Base-by-base conservation (phyloP, 2,329 filamentous ascomycete species). In the Colletotrichum lini region DNA sequence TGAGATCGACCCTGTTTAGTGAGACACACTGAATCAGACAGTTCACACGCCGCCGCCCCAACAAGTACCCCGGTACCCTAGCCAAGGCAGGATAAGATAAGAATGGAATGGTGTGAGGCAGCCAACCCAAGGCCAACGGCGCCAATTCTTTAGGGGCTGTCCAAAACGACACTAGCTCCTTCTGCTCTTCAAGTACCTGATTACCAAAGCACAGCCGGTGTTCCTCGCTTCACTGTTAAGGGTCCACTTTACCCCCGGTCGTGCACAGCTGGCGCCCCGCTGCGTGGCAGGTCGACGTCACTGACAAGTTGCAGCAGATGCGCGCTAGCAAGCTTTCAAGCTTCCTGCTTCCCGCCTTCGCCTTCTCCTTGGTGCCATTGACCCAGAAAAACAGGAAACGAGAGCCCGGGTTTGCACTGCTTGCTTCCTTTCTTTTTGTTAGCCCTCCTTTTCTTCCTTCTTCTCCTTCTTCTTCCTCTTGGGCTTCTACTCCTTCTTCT, bases 271-370 rank as follows among this genome's bases (percentile, higher is more conserved):
- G 21, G 16, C 35, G 45, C 62, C 66, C 56, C 56, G 64, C 68
- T 67, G 64, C 30, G 8, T 30, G 30, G 30, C 16, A n/a, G 23
- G 50, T 58, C 64, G 64, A 71, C 68, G 68, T 71, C 68, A 71
- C 68, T 45, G 26, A 35, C 30, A 30, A 26, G 23, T 26, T 26
- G 30, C 63, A 62, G 49, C 40, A 52, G 50, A n/a, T 54, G n/a
- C 38, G 64, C 30, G 52, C 54, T 53, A 52, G n/a, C 56, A 67
- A 67, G 30, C 30, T 30, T 30, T 30, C 30, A 30, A 30, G 30
- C 30, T 30, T 30, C 30, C 30, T 30, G 64, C 57, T 53, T 58
- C 57, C 30, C 38, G 47, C 61, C 38, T 57, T 42, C 45, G 42
- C 6, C 23, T 26, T 26, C 38, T 38, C 26, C 21, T 3, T 13